Conservation (phyloP, 2,329 filamentous ascomycete species). For the Thermothelomyces thermophilus region DNA sequence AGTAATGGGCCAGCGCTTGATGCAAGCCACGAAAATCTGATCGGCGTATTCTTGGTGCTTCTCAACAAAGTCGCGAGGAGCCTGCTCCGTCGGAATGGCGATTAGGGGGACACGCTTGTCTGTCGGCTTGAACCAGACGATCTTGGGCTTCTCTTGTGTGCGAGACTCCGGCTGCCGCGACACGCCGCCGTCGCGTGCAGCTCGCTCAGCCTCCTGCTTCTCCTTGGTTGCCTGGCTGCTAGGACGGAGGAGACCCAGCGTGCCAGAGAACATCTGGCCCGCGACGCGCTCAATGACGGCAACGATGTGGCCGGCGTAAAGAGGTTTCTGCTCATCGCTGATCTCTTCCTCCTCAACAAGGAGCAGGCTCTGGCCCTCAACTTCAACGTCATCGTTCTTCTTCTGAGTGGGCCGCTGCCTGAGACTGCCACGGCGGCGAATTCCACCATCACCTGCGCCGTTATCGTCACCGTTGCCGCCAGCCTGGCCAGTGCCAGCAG, state of each 20-base stretch:
- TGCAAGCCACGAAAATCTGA: conserved; percentile 96
- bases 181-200: conserved; percentile 74
- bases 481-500: conserved; percentile 63
- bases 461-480: conserved; percentile 55
- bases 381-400: conserved; percentile 99
- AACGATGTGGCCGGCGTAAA: conserved; percentile 95
- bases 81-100: conserved; percentile 96
- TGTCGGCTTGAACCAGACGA: conserved; percentile 99
- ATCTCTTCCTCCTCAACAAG: conserved; percentile 98
- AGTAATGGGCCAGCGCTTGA: conserved; percentile 99
- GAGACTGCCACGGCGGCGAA: conserved; percentile 88
- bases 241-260: conserved; percentile 84
- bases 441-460: conserved; percentile 66
- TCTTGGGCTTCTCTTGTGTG: conserved; percentile 95
- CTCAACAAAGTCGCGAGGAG: conserved; percentile 94
- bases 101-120: conserved; percentile 98
- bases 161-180: conserved; percentile 70
- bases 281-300: conserved; percentile 95
- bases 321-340: conserved; percentile 93
- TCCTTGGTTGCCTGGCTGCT: conserved; percentile 99
- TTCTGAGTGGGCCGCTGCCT: conserved; percentile 96
- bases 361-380: conserved; percentile 93
- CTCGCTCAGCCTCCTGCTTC: conserved; percentile 95
- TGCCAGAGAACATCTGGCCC: conserved; percentile 98
- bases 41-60: conserved; percentile 97